A percentile compares a stretch with the other conserved stretches of the same genome.
Evolutionary conservation across 2,329 filamentous ascomycete species (phyloP).

Genomic region (Clarireedia monteithiana): DNA sequence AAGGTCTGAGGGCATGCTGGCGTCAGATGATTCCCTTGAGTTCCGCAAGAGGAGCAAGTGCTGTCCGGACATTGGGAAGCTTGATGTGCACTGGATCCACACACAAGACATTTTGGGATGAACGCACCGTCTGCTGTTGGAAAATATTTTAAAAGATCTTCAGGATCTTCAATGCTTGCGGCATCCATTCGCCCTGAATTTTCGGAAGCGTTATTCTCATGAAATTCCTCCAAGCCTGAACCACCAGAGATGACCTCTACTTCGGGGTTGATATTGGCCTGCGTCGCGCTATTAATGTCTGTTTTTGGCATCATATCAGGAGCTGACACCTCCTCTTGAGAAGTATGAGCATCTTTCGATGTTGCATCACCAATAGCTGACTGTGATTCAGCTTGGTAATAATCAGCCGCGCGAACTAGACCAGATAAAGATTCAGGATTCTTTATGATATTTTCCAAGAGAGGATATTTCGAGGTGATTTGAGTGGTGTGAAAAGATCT

Average conservation of each 20-base stretch:
- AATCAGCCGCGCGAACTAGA: background rate
- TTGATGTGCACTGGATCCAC: constrained; percentile 41
- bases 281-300: background rate
- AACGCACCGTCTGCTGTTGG: constrained; percentile 30
- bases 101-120: constrained; percentile 40
- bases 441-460: too few species aligned
- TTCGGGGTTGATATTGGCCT: background rate
- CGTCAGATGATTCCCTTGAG: constrained; percentile 36
- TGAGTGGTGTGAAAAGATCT: background rate
- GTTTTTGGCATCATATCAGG: too few species aligned
- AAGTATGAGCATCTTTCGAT: background rate
- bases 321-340: too few species aligned
- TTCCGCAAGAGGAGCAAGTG: constrained; percentile 42
- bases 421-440: too few species aligned
- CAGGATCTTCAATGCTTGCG: background rate
- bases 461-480: background rate
- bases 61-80: constrained; percentile 37
- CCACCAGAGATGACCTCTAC: background rate
- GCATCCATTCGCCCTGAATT: background rate
- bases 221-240: background rate
- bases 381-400: background rate
- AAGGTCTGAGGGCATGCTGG: constrained; percentile 42
- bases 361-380: too few species aligned
- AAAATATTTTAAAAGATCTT: constrained; percentile 34
- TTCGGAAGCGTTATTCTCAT: background rate